phyloP scores from a whole-genome alignment of 306 rosid species.

The Alnus rubra region DNA sequence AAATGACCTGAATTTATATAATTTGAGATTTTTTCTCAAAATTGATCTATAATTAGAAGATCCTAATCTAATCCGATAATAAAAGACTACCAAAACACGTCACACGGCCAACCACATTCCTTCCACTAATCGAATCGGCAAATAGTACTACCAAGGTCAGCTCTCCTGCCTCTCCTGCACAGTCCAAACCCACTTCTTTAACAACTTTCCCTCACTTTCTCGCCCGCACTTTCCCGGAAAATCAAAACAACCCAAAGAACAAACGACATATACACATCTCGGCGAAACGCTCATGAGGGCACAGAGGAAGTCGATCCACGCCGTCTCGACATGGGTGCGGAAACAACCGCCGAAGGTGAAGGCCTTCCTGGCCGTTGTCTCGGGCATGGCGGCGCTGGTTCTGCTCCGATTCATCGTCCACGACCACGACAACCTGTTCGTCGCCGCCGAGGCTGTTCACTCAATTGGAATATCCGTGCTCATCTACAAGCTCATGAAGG shows the following conservation, averaged over 20 bases:
- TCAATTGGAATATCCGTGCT: constrained; percentile 81
- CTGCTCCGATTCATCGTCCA: constrained; percentile 78
- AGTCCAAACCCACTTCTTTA: background rate
- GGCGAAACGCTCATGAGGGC: constrained; percentile 44
- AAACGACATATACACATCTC: background rate
- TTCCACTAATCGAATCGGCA: background rate
- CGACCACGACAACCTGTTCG: constrained; percentile 91
- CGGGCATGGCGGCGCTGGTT: constrained; percentile 81
- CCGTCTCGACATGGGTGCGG: constrained; percentile 65
- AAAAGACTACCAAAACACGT: background rate
- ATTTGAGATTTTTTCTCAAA: too few relatives aligned
- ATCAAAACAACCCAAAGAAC: background rate
- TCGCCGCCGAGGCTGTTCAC: constrained; percentile 92
- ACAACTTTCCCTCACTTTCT: constrained; percentile 9
- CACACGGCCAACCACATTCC: background rate
- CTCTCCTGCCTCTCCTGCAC: background rate
- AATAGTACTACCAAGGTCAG: too few relatives aligned
- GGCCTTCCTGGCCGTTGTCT: constrained; percentile 78
- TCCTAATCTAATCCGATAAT: too few relatives aligned
- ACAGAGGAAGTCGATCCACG: constrained; percentile 58
- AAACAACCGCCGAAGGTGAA: constrained; percentile 89
- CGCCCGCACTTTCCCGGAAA: constrained; percentile 38
- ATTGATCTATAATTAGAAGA: too few relatives aligned
- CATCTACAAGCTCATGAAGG: constrained; percentile 87
- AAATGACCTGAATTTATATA: too few relatives aligned